Base-by-base conservation (phyloP, 1,284 basidiomycete species). In the Erythrobasidium hasegawianum region DNA sequence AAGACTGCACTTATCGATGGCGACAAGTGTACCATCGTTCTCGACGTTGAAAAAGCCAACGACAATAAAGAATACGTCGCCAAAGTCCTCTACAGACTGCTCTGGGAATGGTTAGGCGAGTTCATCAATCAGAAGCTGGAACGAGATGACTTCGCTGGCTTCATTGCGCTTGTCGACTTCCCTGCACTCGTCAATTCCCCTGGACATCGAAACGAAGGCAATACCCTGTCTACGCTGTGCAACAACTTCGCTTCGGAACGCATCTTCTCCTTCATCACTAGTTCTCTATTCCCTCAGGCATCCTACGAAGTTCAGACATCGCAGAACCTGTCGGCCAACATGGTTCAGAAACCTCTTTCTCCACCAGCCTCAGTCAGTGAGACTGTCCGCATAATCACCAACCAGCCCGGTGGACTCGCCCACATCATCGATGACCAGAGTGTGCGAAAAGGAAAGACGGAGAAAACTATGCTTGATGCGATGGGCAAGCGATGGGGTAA, bases 361-460 rank as follows among this genome's bases (percentile, higher is more conserved):
- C 55, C 56, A 11, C 56, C 62, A 9, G 55, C 55, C 11, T 82
- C 85, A 7, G 62, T 65, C 22, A 78, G 87, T 14, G 93, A 97
- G 76, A 91, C 89, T 71, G 78, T 97, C 38, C 86, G 90, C 11
- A 81, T 99, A 53, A 80, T 98, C 49, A 87, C 91, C 73, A 88
- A 92, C 76, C 83, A 83, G 71, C 93, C 91, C 1, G 90, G 91
- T 14, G 95, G 96, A 2, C 82, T 98, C 33, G 86, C 97, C 59
- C 90, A 95, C 75, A 97, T 97, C 77, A 91, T 97, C 86, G 94
- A 97, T 76, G 95, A 98, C 75, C 92, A 97, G 78, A 88, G 92
- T 10, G 83, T 87, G 16, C 83, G 89, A 45, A 83, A 84, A 69
- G 93, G 92, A 80, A 95, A 94, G 85, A 92, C 87, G 7, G 90